phyloP scores from a whole-genome alignment of 768 basidiomycete species.

The Pleurotus citrinopileatus region DNA sequence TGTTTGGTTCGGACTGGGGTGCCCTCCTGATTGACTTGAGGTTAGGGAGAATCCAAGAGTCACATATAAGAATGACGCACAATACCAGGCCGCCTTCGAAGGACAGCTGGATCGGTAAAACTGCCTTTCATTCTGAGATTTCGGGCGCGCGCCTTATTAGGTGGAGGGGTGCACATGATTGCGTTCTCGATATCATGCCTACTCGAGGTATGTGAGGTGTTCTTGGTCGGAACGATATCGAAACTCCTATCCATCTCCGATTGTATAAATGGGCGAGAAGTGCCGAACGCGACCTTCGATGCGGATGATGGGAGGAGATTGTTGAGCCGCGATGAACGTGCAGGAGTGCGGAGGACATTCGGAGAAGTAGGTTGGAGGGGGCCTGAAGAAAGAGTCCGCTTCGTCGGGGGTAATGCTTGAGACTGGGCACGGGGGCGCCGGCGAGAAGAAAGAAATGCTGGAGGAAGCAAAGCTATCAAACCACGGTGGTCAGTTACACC shows the following conservation, averaged over 20 bases:
- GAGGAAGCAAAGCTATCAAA: slow-evolving; percentile 48
- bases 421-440: slow-evolving; percentile 60
- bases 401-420: slow-evolving; percentile 35
- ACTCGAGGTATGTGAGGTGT: slow-evolving; percentile 20
- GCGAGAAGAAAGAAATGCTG: slow-evolving; percentile 54
- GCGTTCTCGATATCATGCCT: slow-evolving; percentile 24
- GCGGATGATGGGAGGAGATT: slow-evolving; percentile 28
- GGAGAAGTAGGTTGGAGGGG: slow-evolving; percentile 33
- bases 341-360: slow-evolving; percentile 25
- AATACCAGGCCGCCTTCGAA: slow-evolving; percentile 30
- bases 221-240: not conserved
- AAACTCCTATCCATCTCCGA: not conserved
- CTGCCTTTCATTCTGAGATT: slow-evolving; percentile 68
- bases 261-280: slow-evolving; percentile 12
- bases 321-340: slow-evolving; percentile 23
- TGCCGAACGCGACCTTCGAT: not conserved
- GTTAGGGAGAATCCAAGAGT: not conserved
- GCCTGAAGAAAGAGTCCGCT: slow-evolving; percentile 18
- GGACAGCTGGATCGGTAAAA: slow-evolving; percentile 67
- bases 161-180: slow-evolving; percentile 57
- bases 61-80: not conserved
- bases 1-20: slow-evolving; percentile 2
- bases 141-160: slow-evolving; percentile 49
- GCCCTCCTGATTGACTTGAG: not conserved
- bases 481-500: too few relatives aligned